A percentile compares a stretch with the other conserved stretches of the same genome.
Evolutionary conservation across 257 asterid genomes (phyloP).

Genomic region (Nicotiana attenuata): DNA sequence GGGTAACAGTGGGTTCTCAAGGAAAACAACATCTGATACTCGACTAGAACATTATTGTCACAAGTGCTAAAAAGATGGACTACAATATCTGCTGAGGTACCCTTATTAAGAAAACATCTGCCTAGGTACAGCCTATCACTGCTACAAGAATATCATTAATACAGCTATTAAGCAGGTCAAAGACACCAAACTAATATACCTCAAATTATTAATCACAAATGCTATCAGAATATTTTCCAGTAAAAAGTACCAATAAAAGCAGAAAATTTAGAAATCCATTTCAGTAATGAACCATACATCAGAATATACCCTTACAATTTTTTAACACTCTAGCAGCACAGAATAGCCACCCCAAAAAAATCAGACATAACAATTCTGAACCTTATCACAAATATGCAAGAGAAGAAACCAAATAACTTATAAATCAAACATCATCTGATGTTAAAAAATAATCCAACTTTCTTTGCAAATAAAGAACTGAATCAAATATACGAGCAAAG

Average conservation of each 20-base stretch:
- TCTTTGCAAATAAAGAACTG: background rate
- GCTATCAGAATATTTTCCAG: background rate
- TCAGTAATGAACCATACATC: too few species aligned
- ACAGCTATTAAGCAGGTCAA: background rate
- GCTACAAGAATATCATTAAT: background rate
- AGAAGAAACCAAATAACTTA: background rate
- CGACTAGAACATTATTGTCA: background rate
- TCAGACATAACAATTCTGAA: background rate
- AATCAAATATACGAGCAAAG: background rate
- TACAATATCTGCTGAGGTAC: background rate
- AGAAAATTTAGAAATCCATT: background rate
- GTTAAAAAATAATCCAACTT: background rate
- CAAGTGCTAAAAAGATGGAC: background rate
- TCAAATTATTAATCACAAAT: background rate
- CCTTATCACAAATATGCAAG: background rate
- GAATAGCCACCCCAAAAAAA: background rate
- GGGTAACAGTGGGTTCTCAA: background rate
- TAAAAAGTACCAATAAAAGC: background rate
- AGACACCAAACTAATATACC: background rate
- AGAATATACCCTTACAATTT: background rate
- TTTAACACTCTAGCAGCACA: background rate
- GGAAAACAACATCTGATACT: background rate
- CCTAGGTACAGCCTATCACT: background rate
- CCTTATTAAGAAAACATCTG: background rate
- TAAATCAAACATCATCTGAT: background rate